These are phyloP conservation scores for Parasitella parasitica DNA, from an alignment of 371 early-diverging fungal genomes.

Conservation along the genomic window DNA sequence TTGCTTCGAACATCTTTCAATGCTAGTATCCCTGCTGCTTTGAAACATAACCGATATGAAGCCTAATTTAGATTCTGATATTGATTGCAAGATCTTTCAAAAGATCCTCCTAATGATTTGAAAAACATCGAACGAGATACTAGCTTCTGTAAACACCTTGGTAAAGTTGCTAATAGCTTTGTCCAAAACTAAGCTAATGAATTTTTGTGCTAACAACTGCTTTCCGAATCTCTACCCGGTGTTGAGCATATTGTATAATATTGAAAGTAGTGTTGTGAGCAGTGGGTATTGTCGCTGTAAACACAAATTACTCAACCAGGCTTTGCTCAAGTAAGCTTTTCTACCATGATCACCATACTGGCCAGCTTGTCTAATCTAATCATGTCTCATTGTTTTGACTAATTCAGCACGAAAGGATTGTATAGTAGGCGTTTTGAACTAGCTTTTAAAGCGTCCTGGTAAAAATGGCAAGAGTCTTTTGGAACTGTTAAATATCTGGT, in stretches of 20 bases:
- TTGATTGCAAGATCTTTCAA: slow-evolving; percentile 66
- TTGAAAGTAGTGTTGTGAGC: slow-evolving; percentile 50
- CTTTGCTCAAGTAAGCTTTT: slow-evolving; percentile 5
- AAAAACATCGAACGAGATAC: slow-evolving; percentile 68
- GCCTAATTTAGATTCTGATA: slow-evolving; percentile 52
- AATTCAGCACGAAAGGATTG: no score
- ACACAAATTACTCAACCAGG: slow-evolving; percentile 19
- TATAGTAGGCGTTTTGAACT: no score
- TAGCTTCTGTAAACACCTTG: slow-evolving; percentile 62
- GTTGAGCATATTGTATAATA: slow-evolving; percentile 34
- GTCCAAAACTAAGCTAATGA: slow-evolving; percentile 66
- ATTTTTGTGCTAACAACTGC: slow-evolving; percentile 46
- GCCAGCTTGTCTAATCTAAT: no score
- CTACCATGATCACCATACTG: no score
- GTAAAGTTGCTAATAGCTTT: slow-evolving; percentile 53
- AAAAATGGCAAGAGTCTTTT: no score
- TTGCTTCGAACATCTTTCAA: no score
- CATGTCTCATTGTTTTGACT: no score
- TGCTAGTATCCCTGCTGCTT: no score
- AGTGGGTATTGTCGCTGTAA: slow-evolving; percentile 14
- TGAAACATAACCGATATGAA: slow-evolving; percentile 59
- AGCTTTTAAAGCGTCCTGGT: no score
- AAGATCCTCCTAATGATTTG: slow-evolving; percentile 56
- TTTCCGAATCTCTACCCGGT: slow-evolving; percentile 40
- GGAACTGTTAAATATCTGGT: slow-evolving; percentile 56